phyloP scores from a whole-genome alignment of 805 yeast genomes.

The Ogataea glucozyma region DNA sequence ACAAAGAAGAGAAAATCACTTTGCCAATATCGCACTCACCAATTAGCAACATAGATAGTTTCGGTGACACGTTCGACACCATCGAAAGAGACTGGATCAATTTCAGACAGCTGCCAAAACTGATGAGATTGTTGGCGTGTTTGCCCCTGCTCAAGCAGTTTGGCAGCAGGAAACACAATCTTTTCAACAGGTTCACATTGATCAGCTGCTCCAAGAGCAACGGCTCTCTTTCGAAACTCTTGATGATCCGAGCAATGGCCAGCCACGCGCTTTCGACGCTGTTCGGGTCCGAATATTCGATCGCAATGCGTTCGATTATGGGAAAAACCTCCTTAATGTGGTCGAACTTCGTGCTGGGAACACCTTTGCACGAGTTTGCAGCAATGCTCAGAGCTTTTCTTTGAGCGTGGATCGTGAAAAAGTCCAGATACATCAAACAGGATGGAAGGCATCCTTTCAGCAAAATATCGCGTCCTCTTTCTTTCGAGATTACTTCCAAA shows the following conservation, averaged over 20 bases:
- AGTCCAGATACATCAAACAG: constrained; percentile 75
- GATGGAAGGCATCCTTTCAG: constrained; percentile 62
- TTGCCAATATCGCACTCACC: constrained; percentile 49
- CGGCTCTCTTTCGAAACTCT: constrained; percentile 47
- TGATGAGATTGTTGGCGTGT: constrained; percentile 27
- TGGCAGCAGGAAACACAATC: constrained; percentile 32
- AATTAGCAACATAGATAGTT: constrained; percentile 46
- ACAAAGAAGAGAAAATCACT: constrained; percentile 49
- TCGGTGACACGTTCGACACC: constrained; percentile 44
- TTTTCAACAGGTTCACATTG: constrained; percentile 36
- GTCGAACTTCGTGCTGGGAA: constrained; percentile 45
- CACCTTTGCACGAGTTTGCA: constrained; percentile 62
- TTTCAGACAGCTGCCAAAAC: constrained; percentile 42
- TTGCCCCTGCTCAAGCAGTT: constrained; percentile 31
- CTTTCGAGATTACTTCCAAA: constrained; percentile 63
- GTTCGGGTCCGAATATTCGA: constrained; percentile 54
- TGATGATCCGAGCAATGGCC: constrained; percentile 58
- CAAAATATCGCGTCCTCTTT: constrained; percentile 52
- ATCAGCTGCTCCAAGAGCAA: constrained; percentile 47
- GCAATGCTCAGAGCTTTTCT: constrained; percentile 74
- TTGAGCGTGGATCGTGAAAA: constrained; percentile 87
- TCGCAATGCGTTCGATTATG: constrained; percentile 54
- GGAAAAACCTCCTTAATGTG: constrained; percentile 59
- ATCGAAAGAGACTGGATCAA: constrained; percentile 48
- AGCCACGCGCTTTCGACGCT: constrained; percentile 67